Conservation (phyloP, 2,329 filamentous ascomycete genomes). For the Botryotinia calthae region DNA sequence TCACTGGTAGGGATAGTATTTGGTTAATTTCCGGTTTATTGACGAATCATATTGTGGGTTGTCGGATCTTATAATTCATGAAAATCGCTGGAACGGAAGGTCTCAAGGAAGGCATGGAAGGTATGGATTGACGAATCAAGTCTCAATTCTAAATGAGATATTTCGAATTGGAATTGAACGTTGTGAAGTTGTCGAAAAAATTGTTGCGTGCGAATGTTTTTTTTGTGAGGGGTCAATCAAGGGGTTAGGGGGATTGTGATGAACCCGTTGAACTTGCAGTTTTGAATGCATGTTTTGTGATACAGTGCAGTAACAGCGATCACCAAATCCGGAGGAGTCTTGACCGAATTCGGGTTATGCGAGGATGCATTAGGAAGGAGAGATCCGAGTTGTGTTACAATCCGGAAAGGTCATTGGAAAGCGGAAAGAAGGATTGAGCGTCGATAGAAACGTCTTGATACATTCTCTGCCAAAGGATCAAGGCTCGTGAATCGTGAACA, state of each 20-base stretch:
- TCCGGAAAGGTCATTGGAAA: background rate
- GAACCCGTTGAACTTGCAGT: background rate
- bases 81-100: background rate
- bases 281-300: slow-evolving; percentile 2
- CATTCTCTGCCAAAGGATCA: background rate
- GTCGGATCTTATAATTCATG: background rate
- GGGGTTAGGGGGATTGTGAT: slow-evolving; percentile 11
- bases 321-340: background rate
- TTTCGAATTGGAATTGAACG: background rate
- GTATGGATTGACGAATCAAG: background rate
- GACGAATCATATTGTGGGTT: slow-evolving; percentile 8
- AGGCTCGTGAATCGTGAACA: background rate
- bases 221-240: background rate
- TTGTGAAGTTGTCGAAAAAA: background rate
- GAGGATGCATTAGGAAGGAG: slow-evolving; percentile 13
- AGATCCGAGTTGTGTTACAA: background rate
- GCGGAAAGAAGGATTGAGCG: background rate
- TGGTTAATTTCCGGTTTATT: slow-evolving; percentile 10
- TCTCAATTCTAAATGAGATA: slow-evolving; percentile 6
- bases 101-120: background rate
- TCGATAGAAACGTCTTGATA: background rate
- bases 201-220: background rate
- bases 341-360: background rate
- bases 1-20: background rate
- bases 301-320: background rate